Evolutionary conservation across 768 basidiomycete genomes (phyloP).

Genomic region (Russula olivacea): DNA sequence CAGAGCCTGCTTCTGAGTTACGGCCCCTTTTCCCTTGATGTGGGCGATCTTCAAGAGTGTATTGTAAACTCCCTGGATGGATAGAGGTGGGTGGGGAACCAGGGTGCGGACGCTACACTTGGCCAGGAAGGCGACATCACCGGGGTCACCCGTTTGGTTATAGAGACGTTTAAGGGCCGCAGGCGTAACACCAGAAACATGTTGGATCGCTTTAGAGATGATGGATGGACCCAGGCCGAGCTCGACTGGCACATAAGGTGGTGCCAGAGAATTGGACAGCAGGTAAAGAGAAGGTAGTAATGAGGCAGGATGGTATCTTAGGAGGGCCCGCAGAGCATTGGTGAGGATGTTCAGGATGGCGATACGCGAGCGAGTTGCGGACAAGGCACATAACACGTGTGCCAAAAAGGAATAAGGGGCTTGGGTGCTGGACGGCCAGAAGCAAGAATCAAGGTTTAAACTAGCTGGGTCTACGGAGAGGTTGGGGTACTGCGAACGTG

Average conservation of each 20-base stretch:
- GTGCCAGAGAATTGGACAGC: conserved; percentile 72
- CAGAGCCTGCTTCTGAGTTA: conserved; percentile 67
- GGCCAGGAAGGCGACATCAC: conserved; percentile 83
- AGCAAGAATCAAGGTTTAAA: conserved; percentile 40
- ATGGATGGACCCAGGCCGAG: conserved; percentile 64
- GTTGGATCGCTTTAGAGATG: conserved; percentile 64
- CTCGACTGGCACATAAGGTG: conserved; percentile 66
- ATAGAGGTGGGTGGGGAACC: conserved; percentile 61
- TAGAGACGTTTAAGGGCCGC: conserved; percentile 59
- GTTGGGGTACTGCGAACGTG: conserved; percentile 27
- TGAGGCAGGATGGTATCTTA: conserved; percentile 57
- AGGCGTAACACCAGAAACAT: conserved; percentile 59
- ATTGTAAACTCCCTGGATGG: conserved; percentile 59
- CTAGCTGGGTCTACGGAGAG: conserved; percentile 46
- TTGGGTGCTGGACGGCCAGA: conserved; percentile 37
- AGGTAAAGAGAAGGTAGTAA: conserved; percentile 76
- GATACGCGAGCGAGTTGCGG: conserved; percentile 66
- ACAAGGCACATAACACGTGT: conserved; percentile 53
- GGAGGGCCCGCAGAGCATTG: conserved; percentile 68
- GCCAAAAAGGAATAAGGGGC: conserved; percentile 70
- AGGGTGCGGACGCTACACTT: conserved; percentile 72
- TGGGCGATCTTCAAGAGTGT: conserved; percentile 60
- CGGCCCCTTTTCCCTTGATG: conserved; percentile 69
- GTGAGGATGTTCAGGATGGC: conserved; percentile 61
- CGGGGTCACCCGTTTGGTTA: conserved; percentile 66